Evolutionary conservation across 2,329 filamentous ascomycete genomes (phyloP), one percentile per base, ranked within the genome.

Genomic region (Alternaria ethzedia): DNA sequence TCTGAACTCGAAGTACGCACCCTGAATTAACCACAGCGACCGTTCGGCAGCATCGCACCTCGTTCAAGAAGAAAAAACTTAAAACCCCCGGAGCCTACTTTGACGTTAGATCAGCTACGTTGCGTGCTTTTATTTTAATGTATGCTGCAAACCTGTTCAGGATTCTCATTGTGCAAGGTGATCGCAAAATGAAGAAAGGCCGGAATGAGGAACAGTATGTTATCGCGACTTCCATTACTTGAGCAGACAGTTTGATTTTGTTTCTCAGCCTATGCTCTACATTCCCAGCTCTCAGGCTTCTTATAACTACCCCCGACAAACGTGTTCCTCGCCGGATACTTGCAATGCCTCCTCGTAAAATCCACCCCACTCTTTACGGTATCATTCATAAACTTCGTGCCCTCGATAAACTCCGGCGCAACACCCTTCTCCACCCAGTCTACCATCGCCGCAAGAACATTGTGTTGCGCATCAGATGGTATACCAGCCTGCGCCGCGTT

Each of bases 291-390:
- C 11, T 50, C 59, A 13, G 79, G 72, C 55, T 76, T 73, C 54
- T 72, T 64, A 10, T 80, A 79, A 56, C 70, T 54, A 3, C 66
- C 64, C 25, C 61, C 45, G n/a, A 54, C 6, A 50, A 44, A 66
- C 20, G 43, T 54, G 8, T 61, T 66, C 21, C 61, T 55, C 17
- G 25, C 12, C 9, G 64, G 64, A 50, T 55, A 66, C 72, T 79
- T 75, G 69, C 86, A 87, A 55, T 87, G 70, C 6, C 81, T 81
- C 36, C 85, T 78, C 67, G 82, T 82, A 51, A 82, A 82, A 49
- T 81, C 65, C 1, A 87, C 76, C 0, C 80, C 84, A 10, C 78
- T 64, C 7, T 73, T 71, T 2, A 77, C 77, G 4, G 72, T 74
- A 69, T 84, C 81, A 66, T 83, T 80, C 6, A 72, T 61, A 49